Evolutionary conservation across 495 filamentous ascomycete genomes (phyloP), one percentile per base, ranked within the genome.

Genomic region (Annulohypoxylon nitens): DNA sequence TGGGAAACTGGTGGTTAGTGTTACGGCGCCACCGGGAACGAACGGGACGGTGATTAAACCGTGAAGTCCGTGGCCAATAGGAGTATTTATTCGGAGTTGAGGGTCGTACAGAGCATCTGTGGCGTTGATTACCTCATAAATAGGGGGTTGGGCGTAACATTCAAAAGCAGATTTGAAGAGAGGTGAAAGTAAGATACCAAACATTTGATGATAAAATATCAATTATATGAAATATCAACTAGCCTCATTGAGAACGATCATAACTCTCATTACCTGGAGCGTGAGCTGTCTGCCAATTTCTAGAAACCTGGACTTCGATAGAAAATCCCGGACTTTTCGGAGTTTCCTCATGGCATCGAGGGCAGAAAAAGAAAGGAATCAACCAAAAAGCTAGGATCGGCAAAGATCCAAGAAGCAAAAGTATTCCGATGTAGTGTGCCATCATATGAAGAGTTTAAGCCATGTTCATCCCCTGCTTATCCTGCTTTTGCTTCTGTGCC

Each of bases 21-120:
- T 76, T 34, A 69, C 61, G 20, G 48, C 78, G 39, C 78, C 79
- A 4, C 33, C 34, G 14, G 75, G 73, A 1, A 80, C 72, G 4
- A 72, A 23, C 20, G 79, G 77, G 34, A 69, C 61, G 33, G 43
- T 79, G 16, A 65, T 58, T 9, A 67, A 77, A 0, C 71, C 75
- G 23, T 9, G 30, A 69, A 54, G 30, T 30, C 0, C 30, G 5
- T 30, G 2, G 5, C 30, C 30, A 30, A 30, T 30, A 30, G 30
- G 30, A 30, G 30, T 30, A 30, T 30, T 30, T 30, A 2, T 30
- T 30, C 30, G 30, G 30, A 3, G 30, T 30, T 30, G 30, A 30
- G 30, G 5, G 30, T 30, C 1, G 30, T 6, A 30, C 30, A 30
- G 30, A 30, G 30, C 30, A 30, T 30, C 5, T 30, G 20, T 1